Evolutionary conservation across 2,329 filamentous ascomycete species (phyloP), one percentile per base, ranked within the genome.

Genomic region (Aureobasidium sp.): DNA sequence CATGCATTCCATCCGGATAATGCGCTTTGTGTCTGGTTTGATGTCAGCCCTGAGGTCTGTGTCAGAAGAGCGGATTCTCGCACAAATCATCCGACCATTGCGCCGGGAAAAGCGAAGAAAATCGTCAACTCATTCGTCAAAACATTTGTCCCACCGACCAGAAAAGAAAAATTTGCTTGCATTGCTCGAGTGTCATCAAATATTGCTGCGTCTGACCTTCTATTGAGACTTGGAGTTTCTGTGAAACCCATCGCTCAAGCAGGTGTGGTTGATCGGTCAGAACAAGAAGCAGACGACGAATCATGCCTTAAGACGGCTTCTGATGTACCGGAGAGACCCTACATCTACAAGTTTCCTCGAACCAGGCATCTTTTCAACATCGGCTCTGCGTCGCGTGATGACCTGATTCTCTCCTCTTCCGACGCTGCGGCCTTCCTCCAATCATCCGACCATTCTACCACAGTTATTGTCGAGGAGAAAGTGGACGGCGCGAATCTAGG

Each of bases 401-500:
- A 64, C 39, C 36, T 53, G 16, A 32, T 64, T 3, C 27, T 63
- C 2, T 25, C 53, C 3, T 27, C 25, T 10, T 36, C 48, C 7
- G 59, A 61, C 25, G 48, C 59, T 11, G 4, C n/a, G n/a, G 30
- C 49, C n/a, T 61, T 61, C n/a, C 54, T 63, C 16, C 10, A 45
- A 34, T 2, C 50, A 5, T 48, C 42, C 3, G 42, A 57, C 30
- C 32, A 37, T n/a, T 36, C 47, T 11, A 58, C 44, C 4, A 44
- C 47, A 11, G 29, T 57, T 3, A 44, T 29, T 8, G 37, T 63
- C 7, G 63, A 64, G 45, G 63, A 64, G 16, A 64, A 64, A 44
- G 49, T 64, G 3, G 63, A 64, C 29, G 63, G 63, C 15, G 63
- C 63, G 13, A 64, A 64, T 37, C 42, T 64, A 2, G 63, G 63